Base-by-base conservation (phyloP, 2,329 filamentous ascomycete species). In the Aspergillus nomiae region DNA sequence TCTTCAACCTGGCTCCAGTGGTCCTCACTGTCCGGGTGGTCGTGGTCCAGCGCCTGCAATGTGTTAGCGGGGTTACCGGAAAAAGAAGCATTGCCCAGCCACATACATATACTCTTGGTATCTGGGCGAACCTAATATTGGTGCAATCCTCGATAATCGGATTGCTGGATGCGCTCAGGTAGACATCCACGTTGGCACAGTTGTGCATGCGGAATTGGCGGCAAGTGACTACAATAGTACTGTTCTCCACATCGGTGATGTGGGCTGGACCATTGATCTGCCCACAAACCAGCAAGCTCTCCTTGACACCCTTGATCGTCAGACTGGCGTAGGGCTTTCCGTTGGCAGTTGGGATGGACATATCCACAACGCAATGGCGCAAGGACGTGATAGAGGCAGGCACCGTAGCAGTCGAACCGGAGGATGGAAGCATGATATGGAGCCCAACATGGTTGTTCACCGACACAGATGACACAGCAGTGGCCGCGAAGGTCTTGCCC, bases 181-280 rank as follows among this genome's bases (percentile, higher is more conserved):
- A 98, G 12, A 99, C 84, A 68, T 92, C 88, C 41, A 96, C 90
- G 64, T 93, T 86, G 51, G 81, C 83, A 73, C 92, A 96, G 68
- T 94, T 90, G 75, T 99, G 95, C 82, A 99, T 94, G 26, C 95
- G 87, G 71, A 97, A 92, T 77, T 99, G 95, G n/a, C 90, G 86
- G 58, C 92, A 91, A 8, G 87, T 84, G 3, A 97, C 88, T 0
- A 97, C 87, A 16, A 96, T 77, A n/a, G 92, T 86, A 66, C 89
- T 91, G 70, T 92, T 83, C 57, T 83, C 81, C 1, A 97, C 81
- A 0, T 84, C 85, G 0, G 94, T 98, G 58, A 98, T 86, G 74
- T 98, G 94, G 10, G 90, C 88, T 0, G 95, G 87, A 0, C 95
- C 95, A 46, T 85, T 83, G 7, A 97, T 90, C 60, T 87, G 86